Conservation (phyloP, 202 grass and related monocot genomes). For the Musa balbisiana region DNA sequence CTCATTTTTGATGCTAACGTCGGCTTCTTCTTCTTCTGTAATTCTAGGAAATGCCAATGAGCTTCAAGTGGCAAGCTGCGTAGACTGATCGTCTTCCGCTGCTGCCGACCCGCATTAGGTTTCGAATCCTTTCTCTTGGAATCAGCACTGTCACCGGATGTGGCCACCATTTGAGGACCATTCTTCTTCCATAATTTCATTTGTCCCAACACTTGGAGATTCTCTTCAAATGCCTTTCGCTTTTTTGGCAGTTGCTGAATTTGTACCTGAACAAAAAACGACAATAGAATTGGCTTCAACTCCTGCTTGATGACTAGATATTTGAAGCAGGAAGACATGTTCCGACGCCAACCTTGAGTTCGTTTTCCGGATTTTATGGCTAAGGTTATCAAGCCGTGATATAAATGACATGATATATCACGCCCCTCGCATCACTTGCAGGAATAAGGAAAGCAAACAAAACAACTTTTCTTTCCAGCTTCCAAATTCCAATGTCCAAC, state of each 20-base stretch:
- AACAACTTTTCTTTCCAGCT: background rate
- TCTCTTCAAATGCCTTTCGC: background rate
- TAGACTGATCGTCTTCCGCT: constrained; percentile 8
- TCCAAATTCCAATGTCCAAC: background rate
- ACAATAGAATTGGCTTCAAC: no score
- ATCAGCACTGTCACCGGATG: background rate
- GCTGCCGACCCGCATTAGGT: background rate
- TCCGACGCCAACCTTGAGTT: no score
- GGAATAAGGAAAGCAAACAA: background rate
- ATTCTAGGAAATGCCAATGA: constrained; percentile 33
- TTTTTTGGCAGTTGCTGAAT: background rate
- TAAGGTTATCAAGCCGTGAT: no score
- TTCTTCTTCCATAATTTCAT: background rate
- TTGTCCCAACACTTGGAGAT: background rate
- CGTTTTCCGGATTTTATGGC: no score
- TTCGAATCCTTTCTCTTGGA: background rate
- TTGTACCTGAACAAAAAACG: no score
- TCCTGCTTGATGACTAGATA: no score
- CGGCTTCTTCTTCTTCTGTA: constrained; percentile 36
- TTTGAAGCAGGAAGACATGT: no score
- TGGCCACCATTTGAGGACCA: background rate
- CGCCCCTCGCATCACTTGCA: no score
- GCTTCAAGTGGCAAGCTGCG: constrained; percentile 39
- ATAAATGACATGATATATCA: no score
- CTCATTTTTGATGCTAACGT: constrained; percentile 51